phyloP scores from a whole-genome alignment of 306 rosid species.

The Hippophae rhamnoides region DNA sequence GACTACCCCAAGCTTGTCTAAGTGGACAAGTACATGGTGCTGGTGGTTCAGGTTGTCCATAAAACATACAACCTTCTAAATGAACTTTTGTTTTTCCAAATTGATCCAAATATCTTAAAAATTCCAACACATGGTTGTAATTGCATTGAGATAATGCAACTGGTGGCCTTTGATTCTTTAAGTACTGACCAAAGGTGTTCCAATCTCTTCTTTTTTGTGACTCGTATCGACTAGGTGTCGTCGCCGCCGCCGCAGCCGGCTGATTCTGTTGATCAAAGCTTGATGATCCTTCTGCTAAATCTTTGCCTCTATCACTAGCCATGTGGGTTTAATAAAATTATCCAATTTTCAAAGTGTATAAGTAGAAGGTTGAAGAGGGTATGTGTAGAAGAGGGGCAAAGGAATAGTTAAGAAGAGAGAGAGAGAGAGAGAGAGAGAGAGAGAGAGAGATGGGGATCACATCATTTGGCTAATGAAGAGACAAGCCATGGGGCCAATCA shows the following conservation, averaged over 20 bases:
- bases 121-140: slow-evolving; percentile 76
- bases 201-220: slow-evolving; percentile 93
- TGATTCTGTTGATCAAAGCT: slow-evolving; percentile 9
- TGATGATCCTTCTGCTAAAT: slow-evolving; percentile 47
- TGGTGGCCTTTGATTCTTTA: slow-evolving; percentile 82
- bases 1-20: slow-evolving; percentile 92
- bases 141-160: slow-evolving; percentile 73
- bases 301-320: slow-evolving; percentile 50
- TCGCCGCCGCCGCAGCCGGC: slow-evolving; percentile 14
- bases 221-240: slow-evolving; percentile 79
- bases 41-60: slow-evolving; percentile 90
- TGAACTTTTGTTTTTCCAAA: slow-evolving; percentile 97
- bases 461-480: slow-evolving; percentile 64
- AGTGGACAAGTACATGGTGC: slow-evolving; percentile 92
- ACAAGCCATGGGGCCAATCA: slow-evolving; percentile 74
- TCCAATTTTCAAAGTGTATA: slow-evolving; percentile 9
- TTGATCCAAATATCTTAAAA: slow-evolving; percentile 79
- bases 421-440: slow-evolving; percentile 16
- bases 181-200: slow-evolving; percentile 93
- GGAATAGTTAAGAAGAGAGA: slow-evolving; percentile 34
- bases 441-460: slow-evolving; percentile 49
- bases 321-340: slow-evolving; percentile 8
- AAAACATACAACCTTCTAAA: slow-evolving; percentile 79
- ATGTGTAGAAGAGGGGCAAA: slow-evolving; percentile 45
- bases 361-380: slow-evolving; percentile 9